Conservation (phyloP, 768 basidiomycete genomes). For the Macrolepiota albuminosa region DNA sequence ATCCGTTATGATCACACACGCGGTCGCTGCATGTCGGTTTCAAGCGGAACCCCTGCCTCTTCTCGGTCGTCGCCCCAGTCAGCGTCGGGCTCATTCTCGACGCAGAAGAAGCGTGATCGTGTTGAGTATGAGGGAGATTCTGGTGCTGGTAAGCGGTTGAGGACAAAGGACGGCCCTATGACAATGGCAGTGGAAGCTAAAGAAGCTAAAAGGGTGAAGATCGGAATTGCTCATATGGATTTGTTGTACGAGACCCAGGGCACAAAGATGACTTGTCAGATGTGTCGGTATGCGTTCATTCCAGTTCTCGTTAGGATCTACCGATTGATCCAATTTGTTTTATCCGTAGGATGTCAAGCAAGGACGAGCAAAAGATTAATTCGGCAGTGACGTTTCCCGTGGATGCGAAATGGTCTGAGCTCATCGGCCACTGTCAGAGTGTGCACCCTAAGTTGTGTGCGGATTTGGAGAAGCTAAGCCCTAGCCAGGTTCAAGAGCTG, state of each 20-base stretch:
- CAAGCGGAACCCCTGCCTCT: not conserved
- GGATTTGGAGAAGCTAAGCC: slow-evolving; percentile 26
- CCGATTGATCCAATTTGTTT: not conserved
- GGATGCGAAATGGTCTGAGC: slow-evolving; percentile 24
- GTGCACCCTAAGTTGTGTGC: slow-evolving; percentile 26
- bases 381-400: slow-evolving; percentile 19
- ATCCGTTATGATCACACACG: not conserved
- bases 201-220: slow-evolving; percentile 5
- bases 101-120: slow-evolving; percentile 1
- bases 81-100: not conserved
- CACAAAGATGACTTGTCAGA: slow-evolving; percentile 21
- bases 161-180: not conserved
- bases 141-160: not conserved
- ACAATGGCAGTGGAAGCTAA: not conserved
- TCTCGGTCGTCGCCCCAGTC: not conserved
- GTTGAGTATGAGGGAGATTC: not conserved
- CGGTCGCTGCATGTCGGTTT: not conserved
- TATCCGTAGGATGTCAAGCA: slow-evolving; percentile 2
- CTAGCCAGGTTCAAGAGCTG: slow-evolving; percentile 29
- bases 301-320: not conserved
- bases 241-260: slow-evolving; percentile 24
- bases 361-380: not conserved
- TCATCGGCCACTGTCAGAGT: slow-evolving; percentile 26
- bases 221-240: slow-evolving; percentile 28
- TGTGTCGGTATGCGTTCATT: slow-evolving; percentile 24